phyloP scores from a whole-genome alignment of 2,329 filamentous ascomycete species.

The Penicillium sp. region DNA sequence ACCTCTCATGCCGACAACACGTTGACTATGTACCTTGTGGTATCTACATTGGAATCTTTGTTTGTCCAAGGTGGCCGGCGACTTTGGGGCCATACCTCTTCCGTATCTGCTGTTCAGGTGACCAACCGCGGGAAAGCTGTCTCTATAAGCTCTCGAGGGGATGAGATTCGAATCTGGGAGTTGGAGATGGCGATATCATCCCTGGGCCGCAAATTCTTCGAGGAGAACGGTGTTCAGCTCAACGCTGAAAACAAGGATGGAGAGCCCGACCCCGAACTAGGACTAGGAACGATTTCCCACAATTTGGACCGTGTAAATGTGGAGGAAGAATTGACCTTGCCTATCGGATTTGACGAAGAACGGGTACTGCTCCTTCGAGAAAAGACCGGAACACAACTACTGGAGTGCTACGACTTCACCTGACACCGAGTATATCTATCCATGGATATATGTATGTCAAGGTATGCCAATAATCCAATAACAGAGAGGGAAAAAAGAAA shows the following conservation, averaged over 20 bases:
- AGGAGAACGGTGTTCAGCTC: conserved; percentile 57
- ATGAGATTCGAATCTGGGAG: conserved; percentile 84
- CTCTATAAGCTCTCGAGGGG: conserved; percentile 78
- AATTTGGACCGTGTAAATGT: conserved; percentile 1
- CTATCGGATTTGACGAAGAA: conserved; percentile 85
- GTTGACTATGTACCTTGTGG: conserved; percentile 76
- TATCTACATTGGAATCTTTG: conserved; percentile 64
- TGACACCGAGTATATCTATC: conserved; percentile 33
- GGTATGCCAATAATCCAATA: neutral
- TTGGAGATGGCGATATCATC: conserved; percentile 68
- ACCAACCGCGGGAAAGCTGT: conserved; percentile 83
- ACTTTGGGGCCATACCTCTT: conserved; percentile 89
- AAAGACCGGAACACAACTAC: conserved; percentile 65
- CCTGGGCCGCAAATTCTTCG: conserved; percentile 42
- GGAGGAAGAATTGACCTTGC: conserved; percentile 21
- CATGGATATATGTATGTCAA: neutral
- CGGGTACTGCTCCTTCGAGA: conserved; percentile 85
- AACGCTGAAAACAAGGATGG: conserved; percentile 39
- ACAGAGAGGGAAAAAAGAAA: neutral
- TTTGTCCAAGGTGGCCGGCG: conserved; percentile 71
- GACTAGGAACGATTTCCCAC: neutral
- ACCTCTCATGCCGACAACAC: conserved; percentile 86
- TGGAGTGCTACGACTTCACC: conserved; percentile 87
- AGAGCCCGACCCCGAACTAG: neutral
- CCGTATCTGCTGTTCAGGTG: conserved; percentile 81